A percentile compares a stretch with the other conserved stretches of the same genome.
Conservation (phyloP, 257 asterid species). For the Cinchona pubescens region DNA sequence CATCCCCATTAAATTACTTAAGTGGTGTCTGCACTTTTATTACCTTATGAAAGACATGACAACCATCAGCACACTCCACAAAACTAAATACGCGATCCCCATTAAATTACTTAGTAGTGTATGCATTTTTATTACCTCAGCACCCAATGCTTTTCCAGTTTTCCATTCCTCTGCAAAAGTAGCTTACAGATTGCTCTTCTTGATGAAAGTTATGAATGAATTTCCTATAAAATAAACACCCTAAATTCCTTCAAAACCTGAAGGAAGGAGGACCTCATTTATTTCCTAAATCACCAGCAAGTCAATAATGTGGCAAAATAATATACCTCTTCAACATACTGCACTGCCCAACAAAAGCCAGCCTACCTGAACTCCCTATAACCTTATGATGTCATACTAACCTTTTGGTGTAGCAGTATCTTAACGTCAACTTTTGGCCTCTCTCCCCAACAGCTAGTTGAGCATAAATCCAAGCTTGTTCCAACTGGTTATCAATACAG, state of each 20-base stretch:
- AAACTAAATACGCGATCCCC: neutral
- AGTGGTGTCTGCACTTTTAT: neutral
- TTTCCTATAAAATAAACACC: too few species aligned
- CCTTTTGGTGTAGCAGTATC: neutral
- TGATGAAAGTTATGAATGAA: neutral
- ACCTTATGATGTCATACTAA: neutral
- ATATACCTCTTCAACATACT: too few species aligned
- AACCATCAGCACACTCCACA: neutral
- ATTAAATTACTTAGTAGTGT: neutral
- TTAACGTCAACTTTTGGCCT: neutral
- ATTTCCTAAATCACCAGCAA: too few species aligned
- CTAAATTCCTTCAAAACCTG: too few species aligned
- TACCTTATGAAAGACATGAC: too few species aligned
- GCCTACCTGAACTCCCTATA: neutral
- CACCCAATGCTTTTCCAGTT: neutral
- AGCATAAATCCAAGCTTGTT: neutral
- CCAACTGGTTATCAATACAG: neutral
- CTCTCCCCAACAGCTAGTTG: neutral
- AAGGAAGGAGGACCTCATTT: too few species aligned
- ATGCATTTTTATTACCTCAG: neutral
- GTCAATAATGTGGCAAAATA: too few species aligned
- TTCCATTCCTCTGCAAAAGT: neutral
- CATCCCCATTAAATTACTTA: neutral
- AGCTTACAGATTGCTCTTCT: neutral
- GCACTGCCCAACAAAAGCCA: neutral